Percentiles rank a stretch among this genome's conserved stretches.
These are phyloP conservation scores for Mrakia blollopis DNA, from an alignment of 768 basidiomycete genomes.

Conservation along the genomic window DNA sequence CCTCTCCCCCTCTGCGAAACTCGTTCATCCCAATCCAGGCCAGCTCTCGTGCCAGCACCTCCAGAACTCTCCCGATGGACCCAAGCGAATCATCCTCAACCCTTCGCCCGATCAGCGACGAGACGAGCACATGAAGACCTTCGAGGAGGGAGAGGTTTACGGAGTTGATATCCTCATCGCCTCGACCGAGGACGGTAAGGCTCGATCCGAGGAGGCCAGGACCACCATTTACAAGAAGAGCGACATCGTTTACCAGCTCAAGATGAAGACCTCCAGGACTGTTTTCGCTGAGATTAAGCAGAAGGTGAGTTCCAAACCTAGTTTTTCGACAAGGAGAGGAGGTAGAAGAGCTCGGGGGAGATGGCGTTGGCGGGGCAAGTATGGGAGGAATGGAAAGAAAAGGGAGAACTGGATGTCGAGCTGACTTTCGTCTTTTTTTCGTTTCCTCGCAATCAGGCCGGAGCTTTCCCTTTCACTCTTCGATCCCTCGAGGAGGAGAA, in stretches of 20 bases:
- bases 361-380: not conserved
- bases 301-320: too few species aligned
- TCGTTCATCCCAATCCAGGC: slow-evolving; percentile 36
- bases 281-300: slow-evolving; percentile 96
- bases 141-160: slow-evolving; percentile 33
- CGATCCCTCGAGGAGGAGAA: slow-evolving; percentile 93
- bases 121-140: slow-evolving; percentile 63
- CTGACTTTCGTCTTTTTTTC: not conserved
- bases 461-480: slow-evolving; percentile 95
- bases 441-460: slow-evolving; percentile 50
- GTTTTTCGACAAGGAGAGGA: not conserved
- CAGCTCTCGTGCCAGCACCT: slow-evolving; percentile 58
- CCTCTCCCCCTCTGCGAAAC: too few species aligned
- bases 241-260: slow-evolving; percentile 84
- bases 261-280: slow-evolving; percentile 95
- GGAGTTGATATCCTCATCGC: slow-evolving; percentile 32
- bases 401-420: not conserved
- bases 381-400: not conserved
- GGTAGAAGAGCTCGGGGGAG: not conserved
- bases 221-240: slow-evolving; percentile 81
- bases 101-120: slow-evolving; percentile 73
- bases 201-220: slow-evolving; percentile 78
- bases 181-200: slow-evolving; percentile 51
- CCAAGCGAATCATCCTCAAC: slow-evolving; percentile 90
- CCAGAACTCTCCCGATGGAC: slow-evolving; percentile 92